phyloP scores from a whole-genome alignment of 768 basidiomycete genomes.

The Calocera viscosa region DNA sequence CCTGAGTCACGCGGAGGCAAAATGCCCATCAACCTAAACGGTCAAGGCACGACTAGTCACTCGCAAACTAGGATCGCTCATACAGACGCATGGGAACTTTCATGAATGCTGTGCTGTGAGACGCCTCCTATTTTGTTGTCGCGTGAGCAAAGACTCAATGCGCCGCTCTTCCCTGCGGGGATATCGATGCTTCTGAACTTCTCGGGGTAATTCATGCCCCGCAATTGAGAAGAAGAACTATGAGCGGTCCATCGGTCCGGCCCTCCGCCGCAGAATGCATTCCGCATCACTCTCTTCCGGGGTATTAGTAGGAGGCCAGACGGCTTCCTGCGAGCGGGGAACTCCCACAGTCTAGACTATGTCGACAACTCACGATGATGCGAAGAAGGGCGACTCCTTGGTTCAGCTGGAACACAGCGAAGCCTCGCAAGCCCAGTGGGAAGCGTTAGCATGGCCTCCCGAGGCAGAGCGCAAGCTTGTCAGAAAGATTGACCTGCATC shows the following conservation, averaged over 20 bases:
- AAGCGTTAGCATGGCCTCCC: neutral
- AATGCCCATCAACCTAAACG: no score
- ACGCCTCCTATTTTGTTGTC: no score
- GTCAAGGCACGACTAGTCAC: no score
- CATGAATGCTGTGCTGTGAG: no score
- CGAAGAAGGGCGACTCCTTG: neutral
- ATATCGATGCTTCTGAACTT: neutral
- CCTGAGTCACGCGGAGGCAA: no score
- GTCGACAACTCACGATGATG: neutral
- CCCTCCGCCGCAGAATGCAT: neutral
- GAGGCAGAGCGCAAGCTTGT: neutral
- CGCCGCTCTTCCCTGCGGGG: neutral
- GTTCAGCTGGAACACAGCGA: neutral
- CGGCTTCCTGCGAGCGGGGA: neutral
- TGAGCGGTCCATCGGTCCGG: neutral
- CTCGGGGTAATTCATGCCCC: neutral
- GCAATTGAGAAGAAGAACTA: neutral
- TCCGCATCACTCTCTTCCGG: neutral
- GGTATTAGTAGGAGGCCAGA: neutral
- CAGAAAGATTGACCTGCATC: slow-evolving; percentile 17
- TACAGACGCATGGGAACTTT: no score
- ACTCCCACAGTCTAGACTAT: neutral
- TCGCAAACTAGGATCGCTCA: no score
- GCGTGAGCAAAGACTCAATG: no score
- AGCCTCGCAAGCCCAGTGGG: neutral